phyloP scores from a whole-genome alignment of 495 filamentous ascomycete genomes.

The Aspergillus nidulans region DNA sequence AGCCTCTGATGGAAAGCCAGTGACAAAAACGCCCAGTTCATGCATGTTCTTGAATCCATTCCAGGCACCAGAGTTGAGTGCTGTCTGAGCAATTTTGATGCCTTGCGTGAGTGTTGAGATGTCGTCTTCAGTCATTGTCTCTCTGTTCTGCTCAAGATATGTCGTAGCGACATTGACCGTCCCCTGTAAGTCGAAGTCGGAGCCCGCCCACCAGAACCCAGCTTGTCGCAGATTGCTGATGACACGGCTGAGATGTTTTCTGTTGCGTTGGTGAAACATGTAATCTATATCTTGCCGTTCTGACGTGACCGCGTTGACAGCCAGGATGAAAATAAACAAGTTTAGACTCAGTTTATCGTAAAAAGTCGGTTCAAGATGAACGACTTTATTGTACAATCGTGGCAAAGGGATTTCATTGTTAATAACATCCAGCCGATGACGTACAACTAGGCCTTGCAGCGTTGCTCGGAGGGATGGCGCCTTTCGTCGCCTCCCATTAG shows the following conservation, averaged over 20 bases:
- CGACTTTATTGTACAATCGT: constrained; percentile 61
- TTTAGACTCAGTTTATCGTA: constrained; percentile 83
- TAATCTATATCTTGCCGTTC: constrained; percentile 81
- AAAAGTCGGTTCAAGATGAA: constrained; percentile 73
- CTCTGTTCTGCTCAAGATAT: constrained; percentile 55
- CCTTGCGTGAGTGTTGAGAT: constrained; percentile 54
- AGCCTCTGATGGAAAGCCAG: constrained; percentile 50
- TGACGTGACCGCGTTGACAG: constrained; percentile 85
- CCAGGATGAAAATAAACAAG: constrained; percentile 73
- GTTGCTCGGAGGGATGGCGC: constrained; percentile 62
- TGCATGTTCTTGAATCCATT: constrained; percentile 60
- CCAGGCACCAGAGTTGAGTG: constrained; percentile 58
- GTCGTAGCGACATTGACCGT: constrained; percentile 58
- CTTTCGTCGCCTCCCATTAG: constrained; percentile 50
- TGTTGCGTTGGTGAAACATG: constrained; percentile 74
- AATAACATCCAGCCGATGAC: constrained; percentile 69
- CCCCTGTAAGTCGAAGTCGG: constrained; percentile 57
- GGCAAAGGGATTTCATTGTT: constrained; percentile 62
- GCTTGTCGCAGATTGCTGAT: constrained; percentile 78
- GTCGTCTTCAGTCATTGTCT: constrained; percentile 55
- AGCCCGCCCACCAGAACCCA: constrained; percentile 88
- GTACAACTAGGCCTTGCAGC: constrained; percentile 73
- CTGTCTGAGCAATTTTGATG: constrained; percentile 56
- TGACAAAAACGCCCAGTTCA: constrained; percentile 72
- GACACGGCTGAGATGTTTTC: constrained; percentile 56